Base-by-base conservation (phyloP, 306 rosid species). In the Macrotyloma uniflorum region DNA sequence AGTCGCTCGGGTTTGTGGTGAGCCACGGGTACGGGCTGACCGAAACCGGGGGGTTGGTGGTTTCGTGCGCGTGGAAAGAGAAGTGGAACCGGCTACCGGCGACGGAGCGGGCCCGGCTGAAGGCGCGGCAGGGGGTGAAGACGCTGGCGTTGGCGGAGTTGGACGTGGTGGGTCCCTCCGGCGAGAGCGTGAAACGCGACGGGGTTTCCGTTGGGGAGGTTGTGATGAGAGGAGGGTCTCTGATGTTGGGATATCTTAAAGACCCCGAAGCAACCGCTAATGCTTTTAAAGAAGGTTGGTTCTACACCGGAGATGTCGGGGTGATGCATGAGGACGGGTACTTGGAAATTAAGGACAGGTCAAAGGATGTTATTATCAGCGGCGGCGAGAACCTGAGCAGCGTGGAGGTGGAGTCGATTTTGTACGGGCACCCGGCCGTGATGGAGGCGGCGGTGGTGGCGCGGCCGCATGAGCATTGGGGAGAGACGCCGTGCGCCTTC, bases 311-410 rank as follows among this genome's bases (percentile, higher is more conserved):
- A 0, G 97, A 93, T 3, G 90, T 93, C 5, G 97, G 83, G 0
- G 96, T 93, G 6, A 88, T 93, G 86, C 91, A 93, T 22, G 79
- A 85, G 0, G 97, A 93, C 5, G 97, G 96, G 11, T 90, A 93
- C 33, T 8, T 93, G 12, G 97, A 90, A 71, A 90, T 93, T 0
- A 90, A 86, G 12, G 97, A 93, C 14, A 69, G 97, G 8, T 89
- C 96, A 0, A 93, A 93, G 80, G 97, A 90, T 19, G 90, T 93
- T 36, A 93, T 93, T 0, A 93, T 93, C 0, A 87, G 92, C 1
- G 96, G 97, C 0, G 97, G 97, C 5, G 97, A 93, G 89, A 93
- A 93, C 42, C 4, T 93, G 73, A 93, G 97, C 69, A 93, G 96
- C 9, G 92, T 90, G 19, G 96, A 93, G 82, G 91, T 93, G 3